Evolutionary conservation across 768 basidiomycete genomes (phyloP).

Genomic region (Auricularia sp.): DNA sequence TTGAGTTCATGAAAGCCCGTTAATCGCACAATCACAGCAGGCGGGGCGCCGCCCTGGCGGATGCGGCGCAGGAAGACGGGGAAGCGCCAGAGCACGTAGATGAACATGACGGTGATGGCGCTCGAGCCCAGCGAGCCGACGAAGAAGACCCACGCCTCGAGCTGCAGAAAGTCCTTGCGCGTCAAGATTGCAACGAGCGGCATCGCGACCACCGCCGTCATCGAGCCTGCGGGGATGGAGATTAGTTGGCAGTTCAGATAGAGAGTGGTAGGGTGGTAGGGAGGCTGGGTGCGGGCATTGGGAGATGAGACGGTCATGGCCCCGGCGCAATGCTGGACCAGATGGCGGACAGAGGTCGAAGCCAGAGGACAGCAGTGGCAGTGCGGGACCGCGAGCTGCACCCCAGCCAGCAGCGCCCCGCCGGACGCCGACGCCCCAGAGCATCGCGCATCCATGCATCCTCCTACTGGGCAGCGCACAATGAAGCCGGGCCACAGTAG

Average conservation of each 20-base stretch:
- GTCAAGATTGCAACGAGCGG: conserved; percentile 57
- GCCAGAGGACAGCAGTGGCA: too few relatives aligned
- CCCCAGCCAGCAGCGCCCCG: too few relatives aligned
- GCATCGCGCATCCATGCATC: too few relatives aligned
- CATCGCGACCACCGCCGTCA: conserved; percentile 58
- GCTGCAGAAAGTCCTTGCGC: conserved; percentile 52
- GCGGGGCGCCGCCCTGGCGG: conserved; percentile 63
- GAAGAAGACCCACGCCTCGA: conserved; percentile 66
- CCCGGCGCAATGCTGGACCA: too few relatives aligned
- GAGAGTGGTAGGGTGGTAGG: too few relatives aligned
- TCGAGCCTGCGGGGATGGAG: conserved; percentile 38
- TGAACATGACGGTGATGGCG: conserved; percentile 55
- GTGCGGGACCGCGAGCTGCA: too few relatives aligned
- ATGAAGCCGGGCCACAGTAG: too few relatives aligned
- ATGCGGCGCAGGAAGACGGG: conserved; percentile 62
- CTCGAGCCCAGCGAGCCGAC: conserved; percentile 59
- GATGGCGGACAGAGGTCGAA: too few relatives aligned
- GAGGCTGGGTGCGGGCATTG: too few relatives aligned
- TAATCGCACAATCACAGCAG: conserved; percentile 63
- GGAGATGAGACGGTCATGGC: too few relatives aligned
- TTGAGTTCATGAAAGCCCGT: conserved; percentile 71
- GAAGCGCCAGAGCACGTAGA: conserved; percentile 63
- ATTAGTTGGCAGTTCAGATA: neutral
- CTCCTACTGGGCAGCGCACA: too few relatives aligned
- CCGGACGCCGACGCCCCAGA: too few relatives aligned